Base-by-base conservation (phyloP, 108 stramenopile genomes). In the Cyclotella distinguenda region DNA sequence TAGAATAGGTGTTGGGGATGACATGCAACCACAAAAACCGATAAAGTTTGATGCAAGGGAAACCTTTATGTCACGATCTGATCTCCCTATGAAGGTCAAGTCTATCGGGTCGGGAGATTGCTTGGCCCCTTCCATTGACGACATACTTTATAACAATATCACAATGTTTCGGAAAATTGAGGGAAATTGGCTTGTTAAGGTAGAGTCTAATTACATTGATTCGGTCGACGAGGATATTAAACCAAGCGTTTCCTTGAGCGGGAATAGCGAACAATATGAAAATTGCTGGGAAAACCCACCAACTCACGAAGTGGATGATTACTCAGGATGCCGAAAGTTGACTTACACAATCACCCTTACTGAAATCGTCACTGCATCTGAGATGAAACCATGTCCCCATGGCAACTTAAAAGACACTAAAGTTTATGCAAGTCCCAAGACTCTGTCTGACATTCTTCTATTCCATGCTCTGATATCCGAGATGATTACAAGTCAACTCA, bases 11-110 rank as follows among this genome's bases (percentile, higher is more conserved):
- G 45, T 58, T 32, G 47, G 57, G 18, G 68, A 60, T 1, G 68
- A 69, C 32, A 21, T n/a, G 7, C 28, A 49, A 33, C 16, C 33
- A 36, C 47, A 31, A 8, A 74, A 74, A 44, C 39, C 73, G 0
- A 60, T 61, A 3, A 74, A 74, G 44, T 66, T 74, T 53, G 73
- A 74, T 55, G 73, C 65, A 27, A 45, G 73, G 32, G 73, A 74
- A 61, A 74, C 65, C 31, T 74, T 74, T 27, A 34, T 50, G 42
- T 55, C 58, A 13, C 58, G 43, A 21, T 66, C 73, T 21, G 73
- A 60, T 13, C 52, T 54, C 30, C 73, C 73, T 31, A 44, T 55
- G 25, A 66, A 60, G 30, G 44, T 74, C 11, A 74, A 74, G 28
- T 46, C 59, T 18, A 60, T 74, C 36, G 54, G 26, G 45, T 28